phyloP scores from a whole-genome alignment of 108 stramenopile genomes.

The Skeletonema grethae region DNA sequence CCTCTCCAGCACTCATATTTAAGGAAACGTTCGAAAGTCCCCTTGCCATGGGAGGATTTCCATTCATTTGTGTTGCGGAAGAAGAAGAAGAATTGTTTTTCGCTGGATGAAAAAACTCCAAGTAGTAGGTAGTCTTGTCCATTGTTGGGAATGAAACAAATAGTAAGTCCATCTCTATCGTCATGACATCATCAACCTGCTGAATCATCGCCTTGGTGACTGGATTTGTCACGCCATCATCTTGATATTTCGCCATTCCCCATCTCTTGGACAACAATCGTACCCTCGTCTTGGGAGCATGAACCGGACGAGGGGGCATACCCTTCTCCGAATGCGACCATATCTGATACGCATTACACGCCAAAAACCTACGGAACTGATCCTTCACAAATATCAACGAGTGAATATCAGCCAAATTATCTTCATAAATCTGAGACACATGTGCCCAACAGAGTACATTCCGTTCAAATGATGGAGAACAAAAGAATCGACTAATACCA shows the following conservation, averaged over 20 bases:
- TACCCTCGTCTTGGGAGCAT: slow-evolving; percentile 15
- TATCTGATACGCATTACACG: slow-evolving; percentile 20
- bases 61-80: background rate
- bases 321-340: slow-evolving; percentile 19
- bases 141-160: slow-evolving; percentile 17
- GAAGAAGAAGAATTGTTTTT: background rate
- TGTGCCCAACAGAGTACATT: slow-evolving; percentile 35
- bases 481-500: slow-evolving; percentile 42
- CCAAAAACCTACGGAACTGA: slow-evolving; percentile 11
- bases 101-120: slow-evolving; percentile 18
- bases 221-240: slow-evolving; percentile 2
- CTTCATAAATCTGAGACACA: slow-evolving; percentile 28
- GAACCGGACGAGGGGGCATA: slow-evolving; percentile 10
- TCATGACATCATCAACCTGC: background rate
- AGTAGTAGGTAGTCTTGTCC: slow-evolving; percentile 20
- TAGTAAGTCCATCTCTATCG: slow-evolving; percentile 13
- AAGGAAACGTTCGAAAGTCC: background rate
- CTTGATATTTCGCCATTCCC: slow-evolving; percentile 6
- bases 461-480: slow-evolving; percentile 44
- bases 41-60: background rate
- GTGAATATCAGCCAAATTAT: slow-evolving; percentile 27
- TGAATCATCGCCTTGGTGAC: slow-evolving; percentile 3
- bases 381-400: slow-evolving; percentile 27
- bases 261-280: slow-evolving; percentile 20
- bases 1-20: background rate